Evolutionary conservation across 176 grass and related monocot species (phyloP).

Genomic region (Ensete glaucum): DNA sequence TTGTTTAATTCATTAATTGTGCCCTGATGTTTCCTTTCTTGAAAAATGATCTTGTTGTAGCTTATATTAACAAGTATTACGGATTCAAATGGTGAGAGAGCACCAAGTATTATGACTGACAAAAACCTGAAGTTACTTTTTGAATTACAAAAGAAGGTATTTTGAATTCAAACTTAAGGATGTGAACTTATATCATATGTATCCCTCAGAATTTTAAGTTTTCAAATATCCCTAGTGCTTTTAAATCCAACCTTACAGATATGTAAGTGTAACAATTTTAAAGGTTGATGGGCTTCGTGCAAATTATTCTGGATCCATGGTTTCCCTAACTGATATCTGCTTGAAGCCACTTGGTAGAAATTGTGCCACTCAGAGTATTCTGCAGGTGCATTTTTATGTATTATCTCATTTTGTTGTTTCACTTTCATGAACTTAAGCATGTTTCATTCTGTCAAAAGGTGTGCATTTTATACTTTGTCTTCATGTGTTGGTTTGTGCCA

Average conservation of each 20-base stretch:
- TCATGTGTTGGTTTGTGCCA: no score
- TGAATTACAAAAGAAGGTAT: constrained; percentile 88
- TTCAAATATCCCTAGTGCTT: neutral
- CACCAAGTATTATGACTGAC: constrained; percentile 59
- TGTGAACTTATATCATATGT: no score
- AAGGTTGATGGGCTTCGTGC: constrained; percentile 72
- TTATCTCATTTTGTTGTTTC: neutral
- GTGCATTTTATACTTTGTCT: no score
- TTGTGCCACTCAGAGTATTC: constrained; percentile 93
- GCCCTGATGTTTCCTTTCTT: no score
- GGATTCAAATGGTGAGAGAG: constrained; percentile 24
- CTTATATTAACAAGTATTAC: constrained; percentile 63
- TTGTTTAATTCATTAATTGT: neutral
- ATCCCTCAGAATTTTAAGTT: no score
- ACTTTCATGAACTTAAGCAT: neutral
- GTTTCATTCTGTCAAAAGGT: no score
- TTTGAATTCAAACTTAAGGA: neutral
- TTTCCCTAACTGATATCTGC: constrained; percentile 79
- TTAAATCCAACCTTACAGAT: neutral
- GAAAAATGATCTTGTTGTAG: constrained; percentile 26
- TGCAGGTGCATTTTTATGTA: constrained; percentile 55
- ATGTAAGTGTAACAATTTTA: neutral
- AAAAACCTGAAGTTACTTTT: constrained; percentile 90
- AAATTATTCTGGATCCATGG: constrained; percentile 79
- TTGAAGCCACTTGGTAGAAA: constrained; percentile 77